Conservation (phyloP, 176 grass and related monocot genomes). For the maize (Zea mays) region Zm-B73-REFERENCE-NAM-5.0 NC_050099.1:73992501-73993000, state of each 20-base stretch:
- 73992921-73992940: background rate
- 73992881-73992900: background rate
- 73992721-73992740: constrained; percentile 98
- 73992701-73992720: constrained; percentile 69
- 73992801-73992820: constrained; percentile 1
- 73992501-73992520: background rate
- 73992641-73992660: constrained; percentile 36
- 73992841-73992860: background rate
- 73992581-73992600: background rate
- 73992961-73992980: too few relatives aligned
- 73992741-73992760: constrained; percentile 96
- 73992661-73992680: constrained; percentile 32
- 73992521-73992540: background rate
- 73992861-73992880: background rate
- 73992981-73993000: too few relatives aligned
- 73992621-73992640: background rate
- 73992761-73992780: constrained; percentile 54
- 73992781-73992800: background rate
- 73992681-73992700: constrained; percentile 42
- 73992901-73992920: background rate
- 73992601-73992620: background rate
- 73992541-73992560: background rate
- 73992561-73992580: background rate
- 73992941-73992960: too few relatives aligned
- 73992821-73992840: background rate